phyloP scores from a whole-genome alignment of 2,329 filamentous ascomycete genomes.

The Davidsoniella neocaledoniae region DNA sequence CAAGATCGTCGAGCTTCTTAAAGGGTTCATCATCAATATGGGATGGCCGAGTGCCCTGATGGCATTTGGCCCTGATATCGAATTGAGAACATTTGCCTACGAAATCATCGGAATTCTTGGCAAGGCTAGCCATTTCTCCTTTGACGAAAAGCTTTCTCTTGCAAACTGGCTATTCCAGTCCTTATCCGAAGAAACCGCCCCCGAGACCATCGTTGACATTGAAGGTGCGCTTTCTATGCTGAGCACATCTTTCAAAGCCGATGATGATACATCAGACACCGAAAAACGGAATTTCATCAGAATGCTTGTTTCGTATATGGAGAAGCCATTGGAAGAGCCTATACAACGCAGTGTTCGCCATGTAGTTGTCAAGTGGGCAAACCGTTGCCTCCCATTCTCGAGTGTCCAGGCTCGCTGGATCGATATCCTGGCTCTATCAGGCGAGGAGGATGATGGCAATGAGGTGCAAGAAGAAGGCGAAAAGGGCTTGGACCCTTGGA shows the following conservation, averaged over 20 bases:
- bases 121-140: conserved; percentile 41
- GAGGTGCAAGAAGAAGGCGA: conserved; percentile 68
- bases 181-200: conserved; percentile 59
- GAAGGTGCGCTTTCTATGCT: conserved; percentile 76
- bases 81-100: conserved; percentile 65
- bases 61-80: conserved; percentile 40
- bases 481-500: conserved; percentile 63
- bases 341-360: conserved; percentile 61
- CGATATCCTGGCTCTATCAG: conserved; percentile 62
- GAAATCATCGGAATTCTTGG: conserved; percentile 78
- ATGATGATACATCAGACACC: conserved; percentile 9
- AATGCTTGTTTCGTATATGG: conserved; percentile 55
- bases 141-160: conserved; percentile 37
- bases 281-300: conserved; percentile 21
- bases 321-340: conserved; percentile 29
- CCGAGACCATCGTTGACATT: conserved; percentile 67
- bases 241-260: conserved; percentile 26
- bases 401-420: conserved; percentile 76
- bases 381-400: conserved; percentile 65
- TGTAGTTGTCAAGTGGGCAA: conserved; percentile 74
- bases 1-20: conserved; percentile 50
- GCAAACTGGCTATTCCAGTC: conserved; percentile 66
- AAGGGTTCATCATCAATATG: conserved; percentile 58
- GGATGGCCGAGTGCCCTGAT: conserved; percentile 62
- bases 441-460: conserved; percentile 50